Conservation (phyloP, 176 grass and related monocot species). For the Sorghum bicolor region DNA sequence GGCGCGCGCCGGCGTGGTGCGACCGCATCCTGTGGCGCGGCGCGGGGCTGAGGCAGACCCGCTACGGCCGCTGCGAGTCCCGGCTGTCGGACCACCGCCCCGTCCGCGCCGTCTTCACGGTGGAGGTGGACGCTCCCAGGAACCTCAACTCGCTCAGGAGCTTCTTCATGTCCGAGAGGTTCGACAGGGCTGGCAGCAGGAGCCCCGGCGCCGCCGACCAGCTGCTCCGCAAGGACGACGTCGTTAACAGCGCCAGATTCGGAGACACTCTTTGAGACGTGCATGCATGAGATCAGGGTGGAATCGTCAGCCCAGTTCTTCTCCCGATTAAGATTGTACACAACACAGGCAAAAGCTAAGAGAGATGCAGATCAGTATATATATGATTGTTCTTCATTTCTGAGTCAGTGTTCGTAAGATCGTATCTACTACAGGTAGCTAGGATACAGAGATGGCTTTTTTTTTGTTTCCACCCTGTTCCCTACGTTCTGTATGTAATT, state of each 20-base stretch:
- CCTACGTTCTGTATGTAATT: slow-evolving; percentile 33
- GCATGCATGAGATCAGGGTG: background rate
- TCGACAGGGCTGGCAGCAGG: slow-evolving; percentile 7
- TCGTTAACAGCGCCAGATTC: slow-evolving; percentile 28
- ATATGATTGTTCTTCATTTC: background rate
- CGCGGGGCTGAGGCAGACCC: slow-evolving; percentile 43
- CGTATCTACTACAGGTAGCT: slow-evolving; percentile 14
- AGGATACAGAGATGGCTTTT: slow-evolving; percentile 31
- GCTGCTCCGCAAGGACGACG: slow-evolving; percentile 14
- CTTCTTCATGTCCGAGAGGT: slow-evolving; percentile 63
- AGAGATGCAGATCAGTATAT: background rate
- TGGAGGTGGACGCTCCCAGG: slow-evolving; percentile 42
- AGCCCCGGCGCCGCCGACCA: background rate
- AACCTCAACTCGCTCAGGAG: slow-evolving; percentile 57
- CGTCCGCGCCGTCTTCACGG: slow-evolving; percentile 54
- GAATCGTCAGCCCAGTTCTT: background rate
- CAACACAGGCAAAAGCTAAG: background rate
- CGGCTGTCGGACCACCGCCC: slow-evolving; percentile 74
- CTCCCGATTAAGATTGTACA: background rate
- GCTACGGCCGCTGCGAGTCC: slow-evolving; percentile 61
- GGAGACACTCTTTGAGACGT: background rate
- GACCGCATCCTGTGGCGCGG: slow-evolving; percentile 74
- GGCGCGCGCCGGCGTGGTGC: slow-evolving; percentile 79
- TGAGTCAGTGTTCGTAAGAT: background rate
- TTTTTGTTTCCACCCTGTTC: background rate